A percentile compares a stretch with the other conserved stretches of the same genome.
phyloP scores from a whole-genome alignment of 345 rosid species.

The Erucastrum elatum region DNA sequence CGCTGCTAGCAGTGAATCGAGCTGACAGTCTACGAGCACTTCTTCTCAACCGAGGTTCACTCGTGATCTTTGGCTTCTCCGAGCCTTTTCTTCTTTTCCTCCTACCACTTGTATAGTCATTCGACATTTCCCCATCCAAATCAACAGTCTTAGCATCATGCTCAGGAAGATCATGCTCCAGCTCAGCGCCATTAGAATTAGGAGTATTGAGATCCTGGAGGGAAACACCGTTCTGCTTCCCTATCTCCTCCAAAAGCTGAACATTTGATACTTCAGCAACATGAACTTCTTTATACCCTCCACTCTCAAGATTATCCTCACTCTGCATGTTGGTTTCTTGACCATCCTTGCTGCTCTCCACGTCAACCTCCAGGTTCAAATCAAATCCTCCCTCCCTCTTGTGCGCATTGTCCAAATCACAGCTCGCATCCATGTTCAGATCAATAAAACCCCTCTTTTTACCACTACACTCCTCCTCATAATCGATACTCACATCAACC shows the following conservation, averaged over 20 bases:
- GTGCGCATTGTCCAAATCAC: not conserved
- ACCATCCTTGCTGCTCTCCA: slow-evolving; percentile 33
- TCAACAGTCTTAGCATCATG: slow-evolving; percentile 36
- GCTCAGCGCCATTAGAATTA: slow-evolving; percentile 29
- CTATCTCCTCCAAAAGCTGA: slow-evolving; percentile 39
- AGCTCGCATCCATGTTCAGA: not conserved
- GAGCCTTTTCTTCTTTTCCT: slow-evolving; percentile 56
- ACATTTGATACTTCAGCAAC: slow-evolving; percentile 42
- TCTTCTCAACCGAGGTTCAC: slow-evolving; percentile 71
- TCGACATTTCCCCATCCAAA: slow-evolving; percentile 3
- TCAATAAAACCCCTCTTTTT: slow-evolving; percentile 47
- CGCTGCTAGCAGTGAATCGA: slow-evolving; percentile 40
- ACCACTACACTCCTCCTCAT: slow-evolving; percentile 27
- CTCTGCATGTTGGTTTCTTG: slow-evolving; percentile 36
- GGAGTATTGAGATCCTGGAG: slow-evolving; percentile 14
- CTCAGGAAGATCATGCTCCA: slow-evolving; percentile 36
- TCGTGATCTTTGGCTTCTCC: slow-evolving; percentile 31
- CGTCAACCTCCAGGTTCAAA: slow-evolving; percentile 69
- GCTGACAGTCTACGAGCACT: slow-evolving; percentile 71
- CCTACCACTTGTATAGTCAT: slow-evolving; percentile 32
- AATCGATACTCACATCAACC: slow-evolving; percentile 28
- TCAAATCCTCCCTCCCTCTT: slow-evolving; percentile 47
- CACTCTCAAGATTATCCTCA: slow-evolving; percentile 2
- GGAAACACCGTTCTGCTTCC: slow-evolving; percentile 36
- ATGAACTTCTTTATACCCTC: slow-evolving; percentile 45